Conservation (phyloP, 495 filamentous ascomycete genomes). For the Parathielavia hyrcaniae region DNA sequence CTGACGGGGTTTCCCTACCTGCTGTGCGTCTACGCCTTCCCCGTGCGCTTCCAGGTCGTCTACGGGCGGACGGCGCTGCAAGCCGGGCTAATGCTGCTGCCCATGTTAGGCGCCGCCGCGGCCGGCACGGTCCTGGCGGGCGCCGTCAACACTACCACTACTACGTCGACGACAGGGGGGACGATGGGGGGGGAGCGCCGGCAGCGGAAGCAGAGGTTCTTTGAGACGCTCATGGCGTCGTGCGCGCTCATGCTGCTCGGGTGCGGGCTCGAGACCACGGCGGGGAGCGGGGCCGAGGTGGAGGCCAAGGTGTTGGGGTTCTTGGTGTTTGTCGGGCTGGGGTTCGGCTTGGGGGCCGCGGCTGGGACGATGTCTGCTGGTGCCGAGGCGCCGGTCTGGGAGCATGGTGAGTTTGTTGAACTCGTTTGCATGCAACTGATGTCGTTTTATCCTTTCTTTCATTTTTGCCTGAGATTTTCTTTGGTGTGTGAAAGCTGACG, state of each 20-base stretch:
- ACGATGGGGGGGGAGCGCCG: too few species aligned
- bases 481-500: not conserved
- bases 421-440: too few species aligned
- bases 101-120: conserved; percentile 46
- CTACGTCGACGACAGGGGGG: too few species aligned
- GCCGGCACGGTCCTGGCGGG: conserved; percentile 44
- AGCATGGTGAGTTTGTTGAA: conserved; percentile 33
- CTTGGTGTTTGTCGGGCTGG: conserved; percentile 42
- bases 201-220: conserved; percentile 28
- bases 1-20: conserved; percentile 53
- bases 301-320: conserved; percentile 42
- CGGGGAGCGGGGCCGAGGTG: conserved; percentile 22
- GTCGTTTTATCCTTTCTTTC: not conserved
- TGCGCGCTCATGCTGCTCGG: conserved; percentile 36
- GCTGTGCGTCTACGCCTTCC: conserved; percentile 50
- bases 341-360: conserved; percentile 40
- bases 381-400: conserved; percentile 30
- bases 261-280: conserved; percentile 35
- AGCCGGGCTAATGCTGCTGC: conserved; percentile 55
- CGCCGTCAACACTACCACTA: conserved; percentile 27
- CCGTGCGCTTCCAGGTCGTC: conserved; percentile 54
- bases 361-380: conserved; percentile 34
- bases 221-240: conserved; percentile 34
- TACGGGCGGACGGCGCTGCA: conserved; percentile 42
- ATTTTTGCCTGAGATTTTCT: not conserved